Evolutionary conservation across 495 filamentous ascomycete genomes (phyloP).

Genomic region (Hypoxylon lienhwacheense): DNA sequence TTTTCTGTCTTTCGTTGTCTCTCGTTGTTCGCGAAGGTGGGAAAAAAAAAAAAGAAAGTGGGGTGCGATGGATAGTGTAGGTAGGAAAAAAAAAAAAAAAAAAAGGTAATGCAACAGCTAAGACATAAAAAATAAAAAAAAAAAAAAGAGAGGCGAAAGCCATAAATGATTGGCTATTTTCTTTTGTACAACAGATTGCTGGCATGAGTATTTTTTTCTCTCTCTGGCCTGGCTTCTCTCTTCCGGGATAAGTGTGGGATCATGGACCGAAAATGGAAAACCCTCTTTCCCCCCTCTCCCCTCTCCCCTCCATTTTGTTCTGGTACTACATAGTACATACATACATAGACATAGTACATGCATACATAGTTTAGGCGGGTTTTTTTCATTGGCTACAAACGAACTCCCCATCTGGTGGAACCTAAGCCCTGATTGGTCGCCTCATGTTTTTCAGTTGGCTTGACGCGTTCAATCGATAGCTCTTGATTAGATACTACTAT

Average conservation of each 20-base stretch:
- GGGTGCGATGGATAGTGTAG: not conserved
- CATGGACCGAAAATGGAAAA: conserved; percentile 10
- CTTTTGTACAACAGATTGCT: conserved; percentile 24
- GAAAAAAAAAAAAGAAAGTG: not conserved
- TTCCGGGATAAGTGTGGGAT: not conserved
- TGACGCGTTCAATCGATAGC: conserved; percentile 33
- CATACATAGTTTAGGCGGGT: conserved; percentile 17
- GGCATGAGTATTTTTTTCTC: conserved; percentile 16
- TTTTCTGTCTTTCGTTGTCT: too few relatives aligned
- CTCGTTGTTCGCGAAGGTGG: not conserved
- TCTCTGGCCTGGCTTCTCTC: not conserved
- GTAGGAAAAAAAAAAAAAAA: conserved; percentile 1
- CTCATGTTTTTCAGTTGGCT: conserved; percentile 33
- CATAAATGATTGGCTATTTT: conserved; percentile 24
- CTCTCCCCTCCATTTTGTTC: too few relatives aligned
- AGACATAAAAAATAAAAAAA: not conserved
- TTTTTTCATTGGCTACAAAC: conserved; percentile 17
- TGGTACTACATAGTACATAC: too few relatives aligned
- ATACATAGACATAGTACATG: too few relatives aligned
- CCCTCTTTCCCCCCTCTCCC: conserved; percentile 10
- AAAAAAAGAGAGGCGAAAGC: conserved; percentile 12
- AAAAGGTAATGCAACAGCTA: conserved; percentile 1
- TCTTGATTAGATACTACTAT: conserved; percentile 5
- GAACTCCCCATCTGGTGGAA: conserved; percentile 4
- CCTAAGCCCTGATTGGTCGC: conserved; percentile 27